Evolutionary conservation across 2,329 filamentous ascomycete genomes (phyloP).

Genomic region (Achaetomium macrosporum): DNA sequence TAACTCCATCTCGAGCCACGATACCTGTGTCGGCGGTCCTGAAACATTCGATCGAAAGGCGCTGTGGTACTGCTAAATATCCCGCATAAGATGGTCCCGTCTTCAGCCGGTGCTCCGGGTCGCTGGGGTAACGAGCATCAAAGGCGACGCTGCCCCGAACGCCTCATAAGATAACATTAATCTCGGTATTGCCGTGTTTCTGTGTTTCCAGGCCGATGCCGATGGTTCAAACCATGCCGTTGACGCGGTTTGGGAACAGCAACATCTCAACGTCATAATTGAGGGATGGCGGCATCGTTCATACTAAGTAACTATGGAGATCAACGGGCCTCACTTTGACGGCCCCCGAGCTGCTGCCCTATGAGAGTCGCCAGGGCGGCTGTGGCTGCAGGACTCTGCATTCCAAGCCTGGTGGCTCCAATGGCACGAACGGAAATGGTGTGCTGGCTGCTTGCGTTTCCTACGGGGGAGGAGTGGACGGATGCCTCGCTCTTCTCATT

Average conservation of each 20-base stretch:
- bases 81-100: slow-evolving; percentile 20
- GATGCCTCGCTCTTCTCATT: slow-evolving; percentile 11
- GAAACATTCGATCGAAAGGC: slow-evolving; percentile 10
- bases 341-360: slow-evolving; percentile 22
- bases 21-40: slow-evolving; percentile 9
- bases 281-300: slow-evolving; percentile 2
- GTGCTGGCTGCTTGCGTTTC: slow-evolving; percentile 11
- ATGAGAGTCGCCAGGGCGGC: slow-evolving; percentile 19
- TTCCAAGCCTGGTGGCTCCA: slow-evolving; percentile 23
- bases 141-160: neutral
- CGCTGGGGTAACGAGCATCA: slow-evolving; percentile 10
- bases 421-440: slow-evolving; percentile 14
- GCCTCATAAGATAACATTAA: neutral
- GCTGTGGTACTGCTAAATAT: slow-evolving; percentile 13
- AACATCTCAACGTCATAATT: slow-evolving; percentile 1
- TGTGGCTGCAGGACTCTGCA: slow-evolving; percentile 26
- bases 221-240: neutral
- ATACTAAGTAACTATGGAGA: neutral
- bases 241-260: slow-evolving; percentile 1
- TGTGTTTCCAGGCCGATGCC: neutral
- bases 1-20: neutral
- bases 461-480: neutral
- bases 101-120: slow-evolving; percentile 13
- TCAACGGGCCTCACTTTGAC: neutral
- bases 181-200: neutral